Percentiles rank a stretch among this genome's conserved stretches.
phyloP scores from a whole-genome alignment of 257 asterid species.

The Gentiana straminea region DNA sequence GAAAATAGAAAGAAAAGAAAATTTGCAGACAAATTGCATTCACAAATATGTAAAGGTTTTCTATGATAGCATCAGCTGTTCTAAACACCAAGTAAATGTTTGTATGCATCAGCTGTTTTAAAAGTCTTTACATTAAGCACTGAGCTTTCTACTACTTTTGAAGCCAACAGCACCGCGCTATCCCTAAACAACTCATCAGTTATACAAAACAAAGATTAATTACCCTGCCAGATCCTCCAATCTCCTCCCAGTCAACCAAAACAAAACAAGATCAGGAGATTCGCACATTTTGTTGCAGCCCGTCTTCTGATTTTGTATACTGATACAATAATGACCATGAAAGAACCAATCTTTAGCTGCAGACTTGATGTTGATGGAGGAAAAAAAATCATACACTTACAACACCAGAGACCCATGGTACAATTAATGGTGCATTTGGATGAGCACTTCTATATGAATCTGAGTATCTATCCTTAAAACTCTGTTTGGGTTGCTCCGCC shows the following conservation, averaged over 20 bases:
- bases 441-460: conserved; percentile 63
- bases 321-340: background rate
- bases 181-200: background rate
- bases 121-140: background rate
- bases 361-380: background rate
- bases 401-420: conserved; percentile 89
- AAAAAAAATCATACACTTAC: conserved; percentile 19
- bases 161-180: conserved; percentile 2
- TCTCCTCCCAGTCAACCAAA: conserved; percentile 1
- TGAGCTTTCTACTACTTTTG: conserved; percentile 3
- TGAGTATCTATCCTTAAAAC: conserved; percentile 59
- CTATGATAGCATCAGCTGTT: too few species aligned
- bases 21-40: too few species aligned
- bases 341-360: conserved; percentile 1
- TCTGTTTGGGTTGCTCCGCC: conserved; percentile 64
- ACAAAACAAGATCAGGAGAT: conserved; percentile 5
- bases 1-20: too few species aligned
- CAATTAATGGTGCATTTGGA: conserved; percentile 65
- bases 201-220: background rate
- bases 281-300: background rate
- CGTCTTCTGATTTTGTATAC: background rate
- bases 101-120: background rate
- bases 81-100: background rate
- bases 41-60: too few species aligned
- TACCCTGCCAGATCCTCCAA: conserved; percentile 3